Evolutionary conservation across 2,329 filamentous ascomycete genomes (phyloP).

Genomic region (Aspergillus aculeatinus): DNA sequence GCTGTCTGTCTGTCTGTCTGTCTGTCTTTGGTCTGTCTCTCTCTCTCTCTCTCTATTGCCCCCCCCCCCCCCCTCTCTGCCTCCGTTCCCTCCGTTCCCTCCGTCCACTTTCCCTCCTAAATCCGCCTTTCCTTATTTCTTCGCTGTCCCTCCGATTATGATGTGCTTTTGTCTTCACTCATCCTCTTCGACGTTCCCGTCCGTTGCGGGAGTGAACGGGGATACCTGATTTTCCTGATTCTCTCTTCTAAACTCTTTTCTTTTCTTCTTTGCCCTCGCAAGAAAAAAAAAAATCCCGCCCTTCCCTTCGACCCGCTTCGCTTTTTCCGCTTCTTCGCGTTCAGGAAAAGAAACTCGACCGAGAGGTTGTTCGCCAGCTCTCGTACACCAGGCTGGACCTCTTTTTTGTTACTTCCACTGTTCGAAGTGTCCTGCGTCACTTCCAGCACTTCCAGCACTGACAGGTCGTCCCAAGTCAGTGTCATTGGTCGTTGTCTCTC

Average conservation of each 20-base stretch:
- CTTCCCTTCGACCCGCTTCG: slow-evolving; percentile 28
- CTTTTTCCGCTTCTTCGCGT: slow-evolving; percentile 8
- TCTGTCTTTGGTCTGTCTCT: neutral
- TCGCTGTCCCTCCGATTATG: slow-evolving; percentile 27
- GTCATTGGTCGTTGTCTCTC: slow-evolving; percentile 16
- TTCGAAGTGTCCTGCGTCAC: slow-evolving; percentile 13
- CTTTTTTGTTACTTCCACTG: slow-evolving; percentile 11
- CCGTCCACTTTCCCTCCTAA: slow-evolving; percentile 16
- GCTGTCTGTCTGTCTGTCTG: neutral
- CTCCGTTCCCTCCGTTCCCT: slow-evolving; percentile 12
- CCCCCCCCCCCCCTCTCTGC: slow-evolving; percentile 17
- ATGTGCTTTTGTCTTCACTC: slow-evolving; percentile 38
- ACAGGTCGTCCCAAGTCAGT: slow-evolving; percentile 11
- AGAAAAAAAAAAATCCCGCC: slow-evolving; percentile 26
- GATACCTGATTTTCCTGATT: slow-evolving; percentile 31
- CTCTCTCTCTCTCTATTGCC: slow-evolving; percentile 13
- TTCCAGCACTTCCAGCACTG: slow-evolving; percentile 15
- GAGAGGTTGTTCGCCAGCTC: slow-evolving; percentile 16
- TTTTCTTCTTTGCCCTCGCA: slow-evolving; percentile 11
- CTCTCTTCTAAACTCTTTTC: slow-evolving; percentile 9
- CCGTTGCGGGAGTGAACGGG: slow-evolving; percentile 47
- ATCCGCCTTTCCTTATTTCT: slow-evolving; percentile 22
- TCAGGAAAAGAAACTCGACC: slow-evolving; percentile 13
- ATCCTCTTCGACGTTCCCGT: slow-evolving; percentile 40
- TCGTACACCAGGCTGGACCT: slow-evolving; percentile 13